Percentiles rank a stretch among this genome's conserved stretches.
Evolutionary conservation across 345 rosid genomes (phyloP).

Genomic region (Trapa bicornis): DNA sequence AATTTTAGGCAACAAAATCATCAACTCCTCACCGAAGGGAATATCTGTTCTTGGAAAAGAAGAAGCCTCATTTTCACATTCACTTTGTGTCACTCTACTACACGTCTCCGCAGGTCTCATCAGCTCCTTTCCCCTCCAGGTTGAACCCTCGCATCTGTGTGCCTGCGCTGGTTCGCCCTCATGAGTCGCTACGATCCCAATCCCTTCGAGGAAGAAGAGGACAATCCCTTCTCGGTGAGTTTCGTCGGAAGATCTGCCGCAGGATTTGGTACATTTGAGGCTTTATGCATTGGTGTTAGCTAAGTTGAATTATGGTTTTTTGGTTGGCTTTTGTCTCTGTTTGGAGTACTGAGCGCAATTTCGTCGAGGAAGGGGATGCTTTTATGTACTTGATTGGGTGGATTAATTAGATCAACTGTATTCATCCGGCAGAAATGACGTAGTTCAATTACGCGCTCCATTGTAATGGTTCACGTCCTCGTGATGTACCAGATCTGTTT

Average conservation of each 20-base stretch:
- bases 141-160: conserved; percentile 8
- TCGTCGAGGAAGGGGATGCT: neutral
- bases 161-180: conserved; percentile 9
- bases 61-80: too few species aligned
- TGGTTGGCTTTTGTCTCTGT: neutral
- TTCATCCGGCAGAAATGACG: neutral
- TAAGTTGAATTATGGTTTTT: neutral
- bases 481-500: neutral
- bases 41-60: too few species aligned
- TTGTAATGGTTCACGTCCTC: neutral
- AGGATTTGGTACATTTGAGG: neutral
- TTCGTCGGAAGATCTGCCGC: neutral
- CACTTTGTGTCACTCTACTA: too few species aligned
- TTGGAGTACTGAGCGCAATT: neutral
- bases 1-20: too few species aligned
- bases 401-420: neutral
- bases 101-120: too few species aligned
- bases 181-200: conserved; percentile 69
- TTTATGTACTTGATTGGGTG: neutral
- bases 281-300: conserved; percentile 1
- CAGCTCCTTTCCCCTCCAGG: neutral
- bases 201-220: conserved; percentile 78
- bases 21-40: too few species aligned
- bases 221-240: conserved; percentile 90
- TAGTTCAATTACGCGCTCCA: neutral